These are phyloP conservation scores for Mycena epipterygia DNA, from an alignment of 768 basidiomycete species.

Conservation along the genomic window DNA sequence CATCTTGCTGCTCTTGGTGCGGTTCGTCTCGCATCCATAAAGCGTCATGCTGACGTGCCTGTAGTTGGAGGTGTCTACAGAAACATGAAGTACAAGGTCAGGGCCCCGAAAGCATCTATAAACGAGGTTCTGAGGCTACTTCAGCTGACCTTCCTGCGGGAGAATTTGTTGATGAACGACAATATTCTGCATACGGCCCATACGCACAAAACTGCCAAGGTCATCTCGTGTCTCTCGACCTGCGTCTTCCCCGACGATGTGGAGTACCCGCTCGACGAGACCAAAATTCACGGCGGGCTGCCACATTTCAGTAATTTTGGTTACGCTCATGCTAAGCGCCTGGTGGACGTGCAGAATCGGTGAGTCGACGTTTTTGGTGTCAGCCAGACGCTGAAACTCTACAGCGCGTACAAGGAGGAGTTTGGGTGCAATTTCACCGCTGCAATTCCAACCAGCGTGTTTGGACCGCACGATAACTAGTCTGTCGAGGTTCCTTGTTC, in stretches of 20 bases:
- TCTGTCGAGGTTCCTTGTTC: constrained; percentile 45
- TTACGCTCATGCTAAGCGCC: constrained; percentile 94
- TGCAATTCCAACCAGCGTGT: constrained; percentile 97
- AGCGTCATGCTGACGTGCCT: constrained; percentile 8
- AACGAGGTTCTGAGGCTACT: background rate
- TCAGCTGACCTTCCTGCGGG: constrained; percentile 91
- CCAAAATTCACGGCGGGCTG: constrained; percentile 93
- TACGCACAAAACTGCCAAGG: constrained; percentile 74
- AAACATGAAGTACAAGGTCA: constrained; percentile 96
- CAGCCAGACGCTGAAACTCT: background rate
- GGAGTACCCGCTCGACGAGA: constrained; percentile 92
- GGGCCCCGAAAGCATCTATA: background rate
- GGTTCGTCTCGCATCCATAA: background rate
- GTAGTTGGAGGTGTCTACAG: constrained; percentile 94
- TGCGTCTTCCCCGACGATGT: constrained; percentile 98
- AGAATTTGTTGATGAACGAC: constrained; percentile 96
- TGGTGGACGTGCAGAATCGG: constrained; percentile 45
- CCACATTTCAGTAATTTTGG: constrained; percentile 97
- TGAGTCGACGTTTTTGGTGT: background rate
- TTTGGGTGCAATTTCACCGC: constrained; percentile 96
- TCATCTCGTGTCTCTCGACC: constrained; percentile 96
- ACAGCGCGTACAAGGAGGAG: constrained; percentile 94
- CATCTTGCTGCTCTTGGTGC: constrained; percentile 71
- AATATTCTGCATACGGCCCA: constrained; percentile 87
- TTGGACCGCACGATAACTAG: constrained; percentile 97